A percentile compares a stretch with the other conserved stretches of the same genome.
phyloP scores from a whole-genome alignment of 2,329 filamentous ascomycete genomes.

The Passalora sequoiae region DNA sequence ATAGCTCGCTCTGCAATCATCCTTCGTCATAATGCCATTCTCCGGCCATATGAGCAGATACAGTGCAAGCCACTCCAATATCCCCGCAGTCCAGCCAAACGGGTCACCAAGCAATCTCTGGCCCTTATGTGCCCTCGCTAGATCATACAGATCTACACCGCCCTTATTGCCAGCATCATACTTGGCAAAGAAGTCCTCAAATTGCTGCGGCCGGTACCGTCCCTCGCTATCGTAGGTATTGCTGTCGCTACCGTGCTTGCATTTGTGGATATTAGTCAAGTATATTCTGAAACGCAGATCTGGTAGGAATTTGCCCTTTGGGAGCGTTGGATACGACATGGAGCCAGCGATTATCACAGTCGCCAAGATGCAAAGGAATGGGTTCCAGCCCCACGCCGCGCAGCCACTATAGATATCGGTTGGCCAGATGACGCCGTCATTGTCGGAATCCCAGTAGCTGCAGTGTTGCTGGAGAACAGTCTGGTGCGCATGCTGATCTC shows the following conservation, averaged over 20 bases:
- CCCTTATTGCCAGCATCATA: constrained; percentile 39
- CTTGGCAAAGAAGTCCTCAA: constrained; percentile 47
- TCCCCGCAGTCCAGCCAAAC: constrained; percentile 43
- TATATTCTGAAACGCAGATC: constrained; percentile 43
- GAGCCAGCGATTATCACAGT: constrained; percentile 46
- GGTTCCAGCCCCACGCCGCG: constrained; percentile 42
- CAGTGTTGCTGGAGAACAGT: constrained; percentile 51
- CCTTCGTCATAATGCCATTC: constrained; percentile 54
- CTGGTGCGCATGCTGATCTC: constrained; percentile 37
- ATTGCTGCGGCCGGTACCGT: constrained; percentile 42
- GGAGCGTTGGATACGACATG: constrained; percentile 48
- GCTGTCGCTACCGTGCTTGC: constrained; percentile 42
- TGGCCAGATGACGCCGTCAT: constrained; percentile 52
- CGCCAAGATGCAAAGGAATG: constrained; percentile 42
- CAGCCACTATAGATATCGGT: constrained; percentile 48
- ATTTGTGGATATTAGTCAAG: constrained; percentile 38
- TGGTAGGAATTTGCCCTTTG: constrained; percentile 37
- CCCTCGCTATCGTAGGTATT: constrained; percentile 44
- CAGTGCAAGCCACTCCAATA: constrained; percentile 47
- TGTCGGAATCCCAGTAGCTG: constrained; percentile 49
- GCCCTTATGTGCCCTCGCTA: constrained; percentile 37
- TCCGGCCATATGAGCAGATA: constrained; percentile 53
- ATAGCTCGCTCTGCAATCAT: constrained; percentile 51
- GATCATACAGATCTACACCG: constrained; percentile 38
- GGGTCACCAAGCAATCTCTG: constrained; percentile 42